Evolutionary conservation across 208 protist species (phyloP), one percentile per base, ranked within the genome.

Genomic region (Naegleria fowleri): DNA sequence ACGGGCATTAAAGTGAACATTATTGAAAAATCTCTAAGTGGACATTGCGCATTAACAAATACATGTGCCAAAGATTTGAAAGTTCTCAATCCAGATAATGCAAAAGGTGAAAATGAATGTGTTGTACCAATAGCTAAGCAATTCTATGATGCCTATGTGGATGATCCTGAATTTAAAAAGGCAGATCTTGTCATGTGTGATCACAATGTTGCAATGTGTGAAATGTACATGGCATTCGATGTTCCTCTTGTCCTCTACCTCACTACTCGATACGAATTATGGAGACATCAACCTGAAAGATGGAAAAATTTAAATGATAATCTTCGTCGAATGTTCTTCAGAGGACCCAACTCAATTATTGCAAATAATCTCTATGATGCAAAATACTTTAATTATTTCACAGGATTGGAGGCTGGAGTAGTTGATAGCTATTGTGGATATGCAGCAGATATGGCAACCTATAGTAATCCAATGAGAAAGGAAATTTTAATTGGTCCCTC

Each of bases 341-440:
- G 90, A 75, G 38, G 48, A 6, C 58, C 83, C 58, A 84, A 93
- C 83, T n/a, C 90, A 15, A 91, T 93, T 29, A 83, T 87, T 0
- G 92, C 92, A 52, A 92, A 92, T 88, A 93, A 92, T 89, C 40
- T 90, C 15, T 93, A 92, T 25, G 92, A 93, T 51, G 41, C 90
- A 52, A 83, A 89, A 38, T 93, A 93, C 58, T 43, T 92, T 9
- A 59, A 67, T 43, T 91, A 87, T 90, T 90, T 92, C n/a, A 92
- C 84, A 16, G 91, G 90, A 38, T 51, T 91, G 5, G 79, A 92
- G 19, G 83, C 90, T n/a, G 33, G 55, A 48, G 51, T 92, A 33
- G 55, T 92, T 25, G 86, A 86, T 39, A 79, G 39, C 0, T 92
- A 92, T 43, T 92, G 91, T 39, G 91, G 48, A 38, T 92, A 92